These are phyloP conservation scores for Epichloe sp. DNA, from an alignment of 2,329 filamentous ascomycete species.

Conservation along the genomic window DNA sequence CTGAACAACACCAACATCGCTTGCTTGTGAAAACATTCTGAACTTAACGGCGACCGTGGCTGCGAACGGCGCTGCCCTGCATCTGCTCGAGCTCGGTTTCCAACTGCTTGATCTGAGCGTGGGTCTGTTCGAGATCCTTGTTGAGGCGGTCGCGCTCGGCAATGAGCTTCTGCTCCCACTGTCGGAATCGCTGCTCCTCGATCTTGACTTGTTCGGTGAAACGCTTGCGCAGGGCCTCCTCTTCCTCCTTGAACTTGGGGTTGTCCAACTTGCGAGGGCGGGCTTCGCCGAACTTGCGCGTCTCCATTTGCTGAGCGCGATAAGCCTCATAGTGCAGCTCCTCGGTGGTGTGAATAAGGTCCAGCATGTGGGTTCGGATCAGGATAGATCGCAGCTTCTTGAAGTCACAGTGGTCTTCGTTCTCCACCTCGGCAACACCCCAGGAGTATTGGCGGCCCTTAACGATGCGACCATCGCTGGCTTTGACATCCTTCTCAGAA, in stretches of 20 bases:
- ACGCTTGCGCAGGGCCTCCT: slow-evolving; percentile 93
- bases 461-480: slow-evolving; percentile 85
- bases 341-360: slow-evolving; percentile 98
- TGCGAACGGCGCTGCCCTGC: slow-evolving; percentile 82
- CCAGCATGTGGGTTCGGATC: slow-evolving; percentile 98
- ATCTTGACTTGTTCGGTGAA: slow-evolving; percentile 99
- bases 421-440: slow-evolving; percentile 99
- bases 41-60: slow-evolving; percentile 79
- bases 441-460: slow-evolving; percentile 98
- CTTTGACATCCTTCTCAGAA: slow-evolving; percentile 98
- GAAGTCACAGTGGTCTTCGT: slow-evolving; percentile 99
- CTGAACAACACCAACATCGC: slow-evolving; percentile 17
- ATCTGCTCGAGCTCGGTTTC: slow-evolving; percentile 88
- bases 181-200: slow-evolving; percentile 96
- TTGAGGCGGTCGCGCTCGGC: slow-evolving; percentile 96
- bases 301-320: slow-evolving; percentile 99
- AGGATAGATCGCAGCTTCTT: slow-evolving; percentile 99
- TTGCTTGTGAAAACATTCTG: slow-evolving; percentile 6
- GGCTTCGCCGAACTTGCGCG: slow-evolving; percentile 96
- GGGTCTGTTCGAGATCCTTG: slow-evolving; percentile 97
- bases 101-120: slow-evolving; percentile 83
- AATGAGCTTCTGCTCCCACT: slow-evolving; percentile 99
- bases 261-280: slow-evolving; percentile 97
- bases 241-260: slow-evolving; percentile 99
- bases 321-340: slow-evolving; percentile 99